Percentiles rank a stretch among this genome's conserved stretches.
Conservation (phyloP, 495 filamentous ascomycete genomes). For the Polyplosphaeria fusca region DNA sequence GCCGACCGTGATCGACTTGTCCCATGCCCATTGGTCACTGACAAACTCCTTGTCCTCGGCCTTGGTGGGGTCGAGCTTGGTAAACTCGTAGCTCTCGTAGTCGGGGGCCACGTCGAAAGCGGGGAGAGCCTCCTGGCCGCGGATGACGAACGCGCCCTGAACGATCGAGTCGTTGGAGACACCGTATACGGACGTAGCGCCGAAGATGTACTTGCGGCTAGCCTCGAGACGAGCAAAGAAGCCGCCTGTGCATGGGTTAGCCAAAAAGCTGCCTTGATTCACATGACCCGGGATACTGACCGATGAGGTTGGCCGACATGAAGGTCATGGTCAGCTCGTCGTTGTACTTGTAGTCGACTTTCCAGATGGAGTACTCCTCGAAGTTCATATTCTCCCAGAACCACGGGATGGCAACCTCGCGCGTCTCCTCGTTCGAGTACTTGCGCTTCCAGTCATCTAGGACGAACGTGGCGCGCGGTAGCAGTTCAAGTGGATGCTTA, state of each 20-base stretch:
- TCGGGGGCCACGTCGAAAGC: conserved; percentile 97
- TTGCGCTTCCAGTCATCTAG: conserved; percentile 98
- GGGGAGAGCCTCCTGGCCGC: conserved; percentile 78
- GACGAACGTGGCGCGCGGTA: conserved; percentile 72
- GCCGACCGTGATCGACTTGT: conserved; percentile 70
- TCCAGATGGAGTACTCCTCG: conserved; percentile 93
- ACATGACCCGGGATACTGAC: conserved; percentile 45
- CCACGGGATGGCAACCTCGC: conserved; percentile 79
- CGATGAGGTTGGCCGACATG: conserved; percentile 97
- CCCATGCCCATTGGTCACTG: conserved; percentile 85
- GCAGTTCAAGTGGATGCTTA: conserved; percentile 92
- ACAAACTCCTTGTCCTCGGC: conserved; percentile 78
- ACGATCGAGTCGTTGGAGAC: conserved; percentile 81
- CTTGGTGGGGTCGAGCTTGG: conserved; percentile 85
- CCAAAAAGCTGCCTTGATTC: neutral
- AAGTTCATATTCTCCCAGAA: conserved; percentile 95
- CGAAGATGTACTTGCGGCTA: conserved; percentile 98
- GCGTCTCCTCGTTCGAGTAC: conserved; percentile 96
- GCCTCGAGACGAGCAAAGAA: conserved; percentile 97
- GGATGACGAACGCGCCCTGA: conserved; percentile 87
- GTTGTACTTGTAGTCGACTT: conserved; percentile 94
- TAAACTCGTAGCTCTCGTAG: conserved; percentile 93
- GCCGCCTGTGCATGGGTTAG: conserved; percentile 56
- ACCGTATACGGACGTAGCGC: conserved; percentile 84
- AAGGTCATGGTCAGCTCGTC: conserved; percentile 94